phyloP scores from a whole-genome alignment of 805 yeast species.

The Tetrapisispora iriomotensis region DNA sequence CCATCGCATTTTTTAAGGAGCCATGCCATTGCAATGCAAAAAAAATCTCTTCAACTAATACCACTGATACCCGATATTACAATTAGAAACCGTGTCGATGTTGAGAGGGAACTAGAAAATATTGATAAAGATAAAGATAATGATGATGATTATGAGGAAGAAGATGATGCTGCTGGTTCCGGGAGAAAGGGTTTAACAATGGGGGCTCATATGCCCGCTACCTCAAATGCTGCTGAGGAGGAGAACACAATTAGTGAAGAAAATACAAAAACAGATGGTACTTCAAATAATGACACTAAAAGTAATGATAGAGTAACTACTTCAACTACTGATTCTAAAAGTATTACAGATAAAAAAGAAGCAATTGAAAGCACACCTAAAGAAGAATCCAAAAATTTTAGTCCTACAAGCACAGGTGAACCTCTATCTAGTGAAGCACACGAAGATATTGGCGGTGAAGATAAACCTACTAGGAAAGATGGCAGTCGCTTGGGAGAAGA shows the following conservation, averaged over 20 bases:
- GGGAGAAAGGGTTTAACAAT: constrained; percentile 30
- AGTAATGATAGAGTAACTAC: constrained; percentile 38
- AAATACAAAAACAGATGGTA: constrained; percentile 18
- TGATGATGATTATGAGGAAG: constrained; percentile 28
- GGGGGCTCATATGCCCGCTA: constrained; percentile 27
- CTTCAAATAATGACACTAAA: constrained; percentile 31
- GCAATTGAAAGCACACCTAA: too few relatives aligned
- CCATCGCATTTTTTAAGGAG: constrained; percentile 85
- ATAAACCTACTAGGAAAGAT: constrained; percentile 18
- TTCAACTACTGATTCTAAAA: constrained; percentile 34
- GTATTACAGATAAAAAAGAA: constrained; percentile 15
- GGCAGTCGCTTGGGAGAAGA: constrained; percentile 36
- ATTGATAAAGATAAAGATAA: constrained; percentile 31
- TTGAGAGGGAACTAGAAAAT: constrained; percentile 53
- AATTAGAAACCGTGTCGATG: constrained; percentile 61
- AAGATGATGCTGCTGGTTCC: constrained; percentile 28
- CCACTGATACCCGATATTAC: constrained; percentile 87
- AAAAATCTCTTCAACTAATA: constrained; percentile 61
- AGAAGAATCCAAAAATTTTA: too few relatives aligned
- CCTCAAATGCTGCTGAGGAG: background rate
- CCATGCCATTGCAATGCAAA: constrained; percentile 95
- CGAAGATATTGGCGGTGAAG: background rate
- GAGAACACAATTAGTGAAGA: background rate
- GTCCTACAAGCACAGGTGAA: too few relatives aligned
- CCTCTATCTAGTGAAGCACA: too few relatives aligned